These are phyloP conservation scores for Mallotus japonicus DNA, from an alignment of 441 rosid genomes.

Conservation along the genomic window DNA sequence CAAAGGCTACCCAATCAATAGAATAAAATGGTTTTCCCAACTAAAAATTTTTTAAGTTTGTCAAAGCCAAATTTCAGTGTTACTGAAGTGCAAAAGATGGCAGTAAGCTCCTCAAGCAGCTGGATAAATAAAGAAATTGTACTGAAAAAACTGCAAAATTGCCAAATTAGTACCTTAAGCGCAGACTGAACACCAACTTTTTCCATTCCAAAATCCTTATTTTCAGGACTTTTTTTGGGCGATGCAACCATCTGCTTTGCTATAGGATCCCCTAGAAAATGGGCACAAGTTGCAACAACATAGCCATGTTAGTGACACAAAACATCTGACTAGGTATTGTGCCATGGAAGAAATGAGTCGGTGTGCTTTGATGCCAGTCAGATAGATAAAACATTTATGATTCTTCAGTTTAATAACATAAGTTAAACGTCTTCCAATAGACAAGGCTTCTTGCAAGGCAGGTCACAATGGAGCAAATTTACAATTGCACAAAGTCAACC, in stretches of 20 bases:
- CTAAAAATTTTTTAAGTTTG: not conserved
- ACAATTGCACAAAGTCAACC: not conserved
- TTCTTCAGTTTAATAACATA: not conserved
- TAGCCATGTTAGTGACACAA: constrained; percentile 6
- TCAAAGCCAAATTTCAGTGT: not conserved
- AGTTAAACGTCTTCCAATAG: not conserved
- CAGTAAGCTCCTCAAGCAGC: constrained; percentile 2
- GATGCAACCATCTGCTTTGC: constrained; percentile 51
- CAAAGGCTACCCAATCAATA: not conserved
- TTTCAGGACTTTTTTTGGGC: constrained; percentile 39
- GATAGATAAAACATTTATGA: not conserved
- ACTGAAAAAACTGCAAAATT: constrained; percentile 3
- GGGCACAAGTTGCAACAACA: constrained; percentile 10
- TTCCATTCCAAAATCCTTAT: constrained; percentile 32
- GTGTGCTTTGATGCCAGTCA: not conserved
- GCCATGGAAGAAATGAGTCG: not conserved
- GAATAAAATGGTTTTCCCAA: not conserved
- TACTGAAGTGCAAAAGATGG: not conserved
- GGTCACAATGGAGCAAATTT: not conserved
- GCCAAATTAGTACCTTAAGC: constrained; percentile 34
- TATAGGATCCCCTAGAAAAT: constrained; percentile 64
- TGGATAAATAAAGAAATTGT: not conserved
- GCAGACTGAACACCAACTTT: constrained; percentile 36
- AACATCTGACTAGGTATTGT: not conserved
- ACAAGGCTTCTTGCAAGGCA: not conserved